Evolutionary conservation across 1,139 yeast genomes (phyloP).

Genomic region (Blastobotrys illinoisensis): DNA sequence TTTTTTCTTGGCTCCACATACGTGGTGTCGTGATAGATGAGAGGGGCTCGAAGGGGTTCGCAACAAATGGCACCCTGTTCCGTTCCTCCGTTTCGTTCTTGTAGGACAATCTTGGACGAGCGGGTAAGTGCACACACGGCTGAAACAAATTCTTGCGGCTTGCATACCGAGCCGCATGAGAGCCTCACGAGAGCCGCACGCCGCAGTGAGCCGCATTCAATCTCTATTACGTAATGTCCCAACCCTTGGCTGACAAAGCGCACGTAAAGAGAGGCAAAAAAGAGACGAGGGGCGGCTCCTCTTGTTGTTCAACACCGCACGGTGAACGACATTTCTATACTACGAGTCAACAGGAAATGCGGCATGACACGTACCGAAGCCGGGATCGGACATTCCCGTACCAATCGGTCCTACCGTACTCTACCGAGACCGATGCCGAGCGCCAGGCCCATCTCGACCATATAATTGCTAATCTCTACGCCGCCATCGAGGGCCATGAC

Average conservation of each 20-base stretch:
- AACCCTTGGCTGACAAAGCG: neutral
- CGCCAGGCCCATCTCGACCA: conserved; percentile 73
- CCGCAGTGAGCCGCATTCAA: neutral
- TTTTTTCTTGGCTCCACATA: no score
- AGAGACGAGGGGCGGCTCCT: neutral
- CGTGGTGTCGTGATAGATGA: no score
- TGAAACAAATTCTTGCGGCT: no score
- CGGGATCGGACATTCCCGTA: conserved; percentile 50
- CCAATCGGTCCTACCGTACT: conserved; percentile 67
- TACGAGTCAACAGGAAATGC: neutral
- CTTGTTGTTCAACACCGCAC: neutral
- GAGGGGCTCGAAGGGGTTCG: no score
- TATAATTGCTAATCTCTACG: conserved; percentile 70
- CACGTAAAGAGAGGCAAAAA: neutral
- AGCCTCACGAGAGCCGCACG: no score
- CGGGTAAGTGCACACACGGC: no score
- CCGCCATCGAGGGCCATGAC: conserved; percentile 73
- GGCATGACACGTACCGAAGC: conserved; percentile 1
- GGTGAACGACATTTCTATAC: neutral
- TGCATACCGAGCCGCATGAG: no score
- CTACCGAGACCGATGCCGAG: conserved; percentile 62
- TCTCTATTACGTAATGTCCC: neutral
- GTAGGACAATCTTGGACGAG: no score
- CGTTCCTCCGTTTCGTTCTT: no score
- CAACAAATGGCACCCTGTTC: no score